These are phyloP conservation scores for Malassezia dermatis DNA, from an alignment of 1,284 basidiomycete species.

Conservation along the genomic window DNA sequence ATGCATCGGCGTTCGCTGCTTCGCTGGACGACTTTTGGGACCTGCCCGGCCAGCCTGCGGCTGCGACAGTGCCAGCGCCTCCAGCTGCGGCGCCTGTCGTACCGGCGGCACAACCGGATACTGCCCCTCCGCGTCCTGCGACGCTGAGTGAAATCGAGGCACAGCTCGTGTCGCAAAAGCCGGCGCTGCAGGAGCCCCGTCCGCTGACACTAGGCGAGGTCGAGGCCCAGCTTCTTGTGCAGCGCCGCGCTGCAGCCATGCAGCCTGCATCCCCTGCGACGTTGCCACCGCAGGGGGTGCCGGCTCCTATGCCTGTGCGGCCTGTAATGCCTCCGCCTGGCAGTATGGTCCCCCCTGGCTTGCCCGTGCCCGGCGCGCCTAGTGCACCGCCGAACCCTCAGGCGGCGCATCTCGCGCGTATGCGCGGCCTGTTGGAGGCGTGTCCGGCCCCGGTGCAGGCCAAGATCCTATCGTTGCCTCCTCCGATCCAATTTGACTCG, in stretches of 20 bases:
- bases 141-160: background rate
- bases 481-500: slow-evolving; percentile 43
- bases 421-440: slow-evolving; percentile 38
- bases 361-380: slow-evolving; percentile 18
- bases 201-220: slow-evolving; percentile 80
- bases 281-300: background rate
- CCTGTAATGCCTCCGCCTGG: background rate
- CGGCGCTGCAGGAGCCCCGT: slow-evolving; percentile 31
- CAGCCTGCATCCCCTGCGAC: slow-evolving; percentile 7
- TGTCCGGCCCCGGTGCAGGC: slow-evolving; percentile 36
- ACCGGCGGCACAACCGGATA: background rate
- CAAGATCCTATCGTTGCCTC: slow-evolving; percentile 35
- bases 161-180: slow-evolving; percentile 3
- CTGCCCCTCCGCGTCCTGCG: background rate
- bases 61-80: slow-evolving; percentile 9
- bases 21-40: slow-evolving; percentile 46
- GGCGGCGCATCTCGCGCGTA: slow-evolving; percentile 36
- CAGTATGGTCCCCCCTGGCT: background rate
- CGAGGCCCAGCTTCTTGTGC: slow-evolving; percentile 62
- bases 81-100: slow-evolving; percentile 6
- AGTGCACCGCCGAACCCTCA: slow-evolving; percentile 20
- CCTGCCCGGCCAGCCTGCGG: slow-evolving; percentile 20
- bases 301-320: background rate
- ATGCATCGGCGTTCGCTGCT: slow-evolving; percentile 36
- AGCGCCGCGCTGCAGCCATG: slow-evolving; percentile 6